These are phyloP conservation scores for Epichloe amarillans DNA, from an alignment of 2,329 filamentous ascomycete genomes.

Conservation along the genomic window DNA sequence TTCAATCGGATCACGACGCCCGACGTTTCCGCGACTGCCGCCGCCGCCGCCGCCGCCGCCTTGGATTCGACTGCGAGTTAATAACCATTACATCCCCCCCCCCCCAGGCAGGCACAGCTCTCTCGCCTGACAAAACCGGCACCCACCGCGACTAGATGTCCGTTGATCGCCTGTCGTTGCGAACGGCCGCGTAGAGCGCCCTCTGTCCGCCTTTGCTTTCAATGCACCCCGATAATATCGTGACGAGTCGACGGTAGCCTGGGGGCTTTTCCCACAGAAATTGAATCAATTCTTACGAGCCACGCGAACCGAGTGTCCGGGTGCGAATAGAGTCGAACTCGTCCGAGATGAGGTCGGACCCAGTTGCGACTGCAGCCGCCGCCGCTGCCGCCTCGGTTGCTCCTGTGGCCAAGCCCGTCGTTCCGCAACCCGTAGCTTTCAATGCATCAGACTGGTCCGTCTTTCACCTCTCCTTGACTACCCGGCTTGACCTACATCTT, in stretches of 20 bases:
- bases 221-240: conserved; percentile 1
- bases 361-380: conserved; percentile 3
- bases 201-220: background rate
- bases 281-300: background rate
- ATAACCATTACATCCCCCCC: background rate
- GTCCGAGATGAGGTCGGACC: conserved; percentile 5
- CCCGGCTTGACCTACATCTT: background rate
- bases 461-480: background rate
- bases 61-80: background rate
- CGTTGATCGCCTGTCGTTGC: background rate
- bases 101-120: no score
- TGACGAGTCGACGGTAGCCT: background rate
- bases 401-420: background rate
- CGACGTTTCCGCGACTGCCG: background rate
- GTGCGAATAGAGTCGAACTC: background rate
- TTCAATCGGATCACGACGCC: background rate
- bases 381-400: conserved; percentile 2
- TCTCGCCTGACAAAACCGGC: background rate
- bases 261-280: background rate
- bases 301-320: background rate
- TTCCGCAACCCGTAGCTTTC: conserved; percentile 9
- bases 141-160: background rate
- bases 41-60: background rate
- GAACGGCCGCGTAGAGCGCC: background rate
- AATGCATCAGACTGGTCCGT: conserved; percentile 12